These are phyloP conservation scores for Beauveria australis DNA, from an alignment of 2,329 filamentous ascomycete species.

Conservation along the genomic window DNA sequence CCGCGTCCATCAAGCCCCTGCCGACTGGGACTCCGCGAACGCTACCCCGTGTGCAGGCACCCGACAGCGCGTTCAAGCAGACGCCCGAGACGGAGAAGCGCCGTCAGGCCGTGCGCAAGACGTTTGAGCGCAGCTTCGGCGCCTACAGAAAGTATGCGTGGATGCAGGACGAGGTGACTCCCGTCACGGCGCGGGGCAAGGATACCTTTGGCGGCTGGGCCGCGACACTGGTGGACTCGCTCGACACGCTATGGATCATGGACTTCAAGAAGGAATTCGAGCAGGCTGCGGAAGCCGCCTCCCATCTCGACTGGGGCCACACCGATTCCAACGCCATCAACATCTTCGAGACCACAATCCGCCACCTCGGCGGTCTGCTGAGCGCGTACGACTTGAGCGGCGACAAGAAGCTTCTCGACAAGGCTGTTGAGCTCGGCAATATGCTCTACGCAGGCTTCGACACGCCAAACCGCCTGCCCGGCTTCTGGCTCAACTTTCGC, in stretches of 20 bases:
- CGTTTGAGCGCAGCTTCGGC: constrained; percentile 48
- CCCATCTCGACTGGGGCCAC: constrained; percentile 50
- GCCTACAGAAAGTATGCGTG: constrained; percentile 55
- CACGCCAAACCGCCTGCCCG: constrained; percentile 56
- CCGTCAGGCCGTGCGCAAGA: constrained; percentile 36
- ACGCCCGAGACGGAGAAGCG: constrained; percentile 27
- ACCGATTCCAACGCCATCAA: constrained; percentile 42
- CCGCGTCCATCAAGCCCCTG: constrained; percentile 25
- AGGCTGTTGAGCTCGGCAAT: constrained; percentile 54
- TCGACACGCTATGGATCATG: constrained; percentile 65
- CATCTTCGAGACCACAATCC: constrained; percentile 60
- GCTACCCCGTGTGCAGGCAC: constrained; percentile 23
- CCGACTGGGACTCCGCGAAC: constrained; percentile 24
- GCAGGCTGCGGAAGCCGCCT: constrained; percentile 48
- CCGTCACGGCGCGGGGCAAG: constrained; percentile 40
- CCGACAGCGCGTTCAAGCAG: constrained; percentile 28
- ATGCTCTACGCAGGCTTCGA: constrained; percentile 57
- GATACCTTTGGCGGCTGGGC: constrained; percentile 58
- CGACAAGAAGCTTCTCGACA: constrained; percentile 43
- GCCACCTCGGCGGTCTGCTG: constrained; percentile 58
- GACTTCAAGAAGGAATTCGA: constrained; percentile 56
- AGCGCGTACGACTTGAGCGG: constrained; percentile 60
- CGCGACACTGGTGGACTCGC: constrained; percentile 53
- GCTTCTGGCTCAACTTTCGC: constrained; percentile 35
- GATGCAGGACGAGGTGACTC: constrained; percentile 54